Conservation (phyloP, 78 protist species). For the Protostelium mycophagum region DNA sequence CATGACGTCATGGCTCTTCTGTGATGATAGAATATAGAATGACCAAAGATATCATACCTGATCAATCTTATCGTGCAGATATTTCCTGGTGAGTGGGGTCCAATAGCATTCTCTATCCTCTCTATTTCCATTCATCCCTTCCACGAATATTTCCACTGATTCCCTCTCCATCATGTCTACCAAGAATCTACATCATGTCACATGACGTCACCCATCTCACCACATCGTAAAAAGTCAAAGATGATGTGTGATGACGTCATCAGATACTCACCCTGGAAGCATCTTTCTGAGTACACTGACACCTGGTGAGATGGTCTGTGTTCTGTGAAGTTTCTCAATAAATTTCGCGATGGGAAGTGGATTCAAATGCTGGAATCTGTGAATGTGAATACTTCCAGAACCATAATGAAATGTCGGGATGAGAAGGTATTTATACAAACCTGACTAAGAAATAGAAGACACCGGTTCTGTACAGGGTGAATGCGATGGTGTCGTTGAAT, state of each 20-base stretch:
- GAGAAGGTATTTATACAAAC: too few relatives aligned
- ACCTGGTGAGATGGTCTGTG: neutral
- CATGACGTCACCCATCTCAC: too few relatives aligned
- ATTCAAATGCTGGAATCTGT: neutral
- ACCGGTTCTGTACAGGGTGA: neutral
- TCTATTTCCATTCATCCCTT: neutral
- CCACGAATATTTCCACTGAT: neutral
- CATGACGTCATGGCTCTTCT: too few relatives aligned
- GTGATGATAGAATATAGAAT: too few relatives aligned
- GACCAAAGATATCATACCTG: too few relatives aligned
- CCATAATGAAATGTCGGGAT: too few relatives aligned
- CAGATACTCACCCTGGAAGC: neutral
- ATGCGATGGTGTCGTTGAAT: neutral
- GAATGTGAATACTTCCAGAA: too few relatives aligned
- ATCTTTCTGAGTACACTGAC: neutral
- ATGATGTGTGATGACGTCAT: neutral
- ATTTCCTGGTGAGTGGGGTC: neutral
- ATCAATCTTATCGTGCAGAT: neutral
- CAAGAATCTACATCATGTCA: neutral
- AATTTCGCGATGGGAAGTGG: neutral
- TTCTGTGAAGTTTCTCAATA: neutral
- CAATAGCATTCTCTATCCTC: neutral
- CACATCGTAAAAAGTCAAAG: too few relatives aligned
- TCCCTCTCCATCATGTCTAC: neutral
- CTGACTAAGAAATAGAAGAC: neutral